Conservation (phyloP, 768 basidiomycete species). For the Hypsizygus marmoreus region DNA sequence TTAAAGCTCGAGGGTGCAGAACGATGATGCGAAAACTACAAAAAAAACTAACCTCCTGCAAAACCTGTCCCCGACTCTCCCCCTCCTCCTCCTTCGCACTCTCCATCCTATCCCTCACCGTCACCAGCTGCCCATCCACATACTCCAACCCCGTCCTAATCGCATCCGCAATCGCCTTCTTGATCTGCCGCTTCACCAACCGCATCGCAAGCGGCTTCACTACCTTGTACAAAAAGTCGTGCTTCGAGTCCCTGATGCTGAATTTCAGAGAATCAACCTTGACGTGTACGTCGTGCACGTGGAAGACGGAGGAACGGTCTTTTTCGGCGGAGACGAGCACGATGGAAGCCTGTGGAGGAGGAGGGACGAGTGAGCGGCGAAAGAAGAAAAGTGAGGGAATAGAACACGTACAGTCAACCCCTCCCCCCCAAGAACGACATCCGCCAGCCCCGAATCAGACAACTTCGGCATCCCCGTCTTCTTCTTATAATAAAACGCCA, state of each 20-base stretch:
- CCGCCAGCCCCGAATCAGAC: constrained; percentile 81
- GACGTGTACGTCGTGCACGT: constrained; percentile 68
- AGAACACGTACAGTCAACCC: constrained; percentile 65
- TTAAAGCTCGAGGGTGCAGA: background rate
- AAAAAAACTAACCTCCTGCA: constrained; percentile 54
- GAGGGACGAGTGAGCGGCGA: background rate
- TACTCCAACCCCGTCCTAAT: constrained; percentile 84
- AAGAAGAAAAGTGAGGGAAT: background rate
- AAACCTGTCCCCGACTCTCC: constrained; percentile 42
- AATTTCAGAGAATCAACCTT: constrained; percentile 90
- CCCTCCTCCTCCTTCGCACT: constrained; percentile 47
- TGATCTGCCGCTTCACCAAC: constrained; percentile 76
- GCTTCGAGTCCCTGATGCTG: constrained; percentile 88
- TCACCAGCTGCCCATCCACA: constrained; percentile 85
- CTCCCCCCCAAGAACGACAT: constrained; percentile 80
- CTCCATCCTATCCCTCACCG: constrained; percentile 80
- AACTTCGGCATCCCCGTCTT: constrained; percentile 84
- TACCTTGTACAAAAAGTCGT: constrained; percentile 87
- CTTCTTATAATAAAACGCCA: constrained; percentile 88
- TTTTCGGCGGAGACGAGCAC: constrained; percentile 61
- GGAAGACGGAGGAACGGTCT: constrained; percentile 72
- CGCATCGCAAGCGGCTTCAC: constrained; percentile 77
- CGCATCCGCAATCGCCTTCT: constrained; percentile 58
- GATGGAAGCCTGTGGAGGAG: constrained; percentile 48
- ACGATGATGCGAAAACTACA: background rate